A percentile compares a stretch with the other conserved stretches of the same genome.
Conservation (phyloP, 805 yeast species). For the Candida mattraensis region DNA sequence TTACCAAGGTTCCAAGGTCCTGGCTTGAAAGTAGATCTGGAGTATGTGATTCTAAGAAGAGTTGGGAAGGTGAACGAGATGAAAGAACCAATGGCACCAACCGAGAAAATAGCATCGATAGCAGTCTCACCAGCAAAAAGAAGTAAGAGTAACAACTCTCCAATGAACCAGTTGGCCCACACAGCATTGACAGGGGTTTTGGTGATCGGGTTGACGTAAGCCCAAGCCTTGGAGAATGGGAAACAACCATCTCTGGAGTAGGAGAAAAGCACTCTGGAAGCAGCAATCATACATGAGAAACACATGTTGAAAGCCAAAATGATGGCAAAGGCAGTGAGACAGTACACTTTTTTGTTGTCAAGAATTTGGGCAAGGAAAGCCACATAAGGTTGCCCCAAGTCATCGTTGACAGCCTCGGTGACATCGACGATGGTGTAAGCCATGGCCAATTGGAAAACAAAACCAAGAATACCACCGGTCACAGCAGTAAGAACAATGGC, state of each 20-base stretch:
- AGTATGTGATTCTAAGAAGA: conserved; percentile 53
- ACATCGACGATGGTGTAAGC: conserved; percentile 59
- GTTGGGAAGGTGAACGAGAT: conserved; percentile 65
- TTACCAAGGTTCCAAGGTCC: conserved; percentile 68
- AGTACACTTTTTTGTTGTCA: conserved; percentile 39
- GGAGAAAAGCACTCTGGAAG: conserved; percentile 63
- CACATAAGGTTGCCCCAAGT: conserved; percentile 60
- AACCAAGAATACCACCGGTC: conserved; percentile 56
- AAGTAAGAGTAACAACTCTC: conserved; percentile 54
- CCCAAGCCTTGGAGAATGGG: conserved; percentile 57
- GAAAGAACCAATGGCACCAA: conserved; percentile 68
- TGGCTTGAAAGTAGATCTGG: conserved; percentile 49
- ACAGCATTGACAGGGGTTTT: conserved; percentile 65
- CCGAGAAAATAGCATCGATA: conserved; percentile 68
- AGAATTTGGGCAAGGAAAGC: conserved; percentile 51
- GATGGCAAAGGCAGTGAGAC: conserved; percentile 43
- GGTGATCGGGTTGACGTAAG: conserved; percentile 48
- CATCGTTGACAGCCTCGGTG: conserved; percentile 44
- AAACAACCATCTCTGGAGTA: conserved; percentile 67
- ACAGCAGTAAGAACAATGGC: conserved; percentile 59
- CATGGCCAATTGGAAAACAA: conserved; percentile 55
- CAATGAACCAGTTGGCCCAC: conserved; percentile 53
- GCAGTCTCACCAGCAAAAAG: conserved; percentile 65
- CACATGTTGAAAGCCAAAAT: conserved; percentile 49
- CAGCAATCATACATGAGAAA: conserved; percentile 57